Evolutionary conservation across 768 basidiomycete genomes (phyloP), one percentile per base, ranked within the genome.

Genomic region (Lactifluus rugatus): DNA sequence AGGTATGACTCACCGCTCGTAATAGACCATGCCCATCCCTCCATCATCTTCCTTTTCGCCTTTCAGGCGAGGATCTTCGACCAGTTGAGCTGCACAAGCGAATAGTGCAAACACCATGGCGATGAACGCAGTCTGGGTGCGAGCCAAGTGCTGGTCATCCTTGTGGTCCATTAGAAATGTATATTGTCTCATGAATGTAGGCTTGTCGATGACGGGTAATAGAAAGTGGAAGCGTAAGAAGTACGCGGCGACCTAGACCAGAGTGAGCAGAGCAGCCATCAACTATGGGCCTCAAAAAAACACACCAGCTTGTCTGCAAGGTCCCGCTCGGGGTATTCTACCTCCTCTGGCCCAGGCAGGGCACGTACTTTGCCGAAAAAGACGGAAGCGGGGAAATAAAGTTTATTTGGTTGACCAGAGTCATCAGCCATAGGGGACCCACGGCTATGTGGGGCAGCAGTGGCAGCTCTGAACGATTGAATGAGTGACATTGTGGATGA

Each of bases 401-500:
- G 71, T 68, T 91, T 88, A 70, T 90, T 91, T 41, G 88, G 86
- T 25, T 82, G 84, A 51, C 79, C 80, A 45, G 87, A 84, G 69
- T 90, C 89, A 65, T 89, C 88, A 61, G 89, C 86, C 82, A 85
- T 86, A 37, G 87, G 87, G 8, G 89, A 91, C 56, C 87, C 80
- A 58, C 87, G 86, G 67, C 85, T 81, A 21, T 87, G 73, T 6
- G 86, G 87, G 31, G 83, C 82, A 5, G 85, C 79, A 23, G 87
- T 89, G 62, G 85, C 72, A 46, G 85, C 81, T 61, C 81, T 82
- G 75, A 93, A 92, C 5, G 89, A 90, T 67, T 92, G 89, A 48
- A 93, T 90, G 64, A 93, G 79, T 6, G 90, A 89, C 90, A 93
- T 91, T 21, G 89, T 89, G 16, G 89, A 92, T 5, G 91, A 92